Conservation (phyloP, 192 early-diverging fungal genomes). For the Umbelopsis sp. region DNA sequence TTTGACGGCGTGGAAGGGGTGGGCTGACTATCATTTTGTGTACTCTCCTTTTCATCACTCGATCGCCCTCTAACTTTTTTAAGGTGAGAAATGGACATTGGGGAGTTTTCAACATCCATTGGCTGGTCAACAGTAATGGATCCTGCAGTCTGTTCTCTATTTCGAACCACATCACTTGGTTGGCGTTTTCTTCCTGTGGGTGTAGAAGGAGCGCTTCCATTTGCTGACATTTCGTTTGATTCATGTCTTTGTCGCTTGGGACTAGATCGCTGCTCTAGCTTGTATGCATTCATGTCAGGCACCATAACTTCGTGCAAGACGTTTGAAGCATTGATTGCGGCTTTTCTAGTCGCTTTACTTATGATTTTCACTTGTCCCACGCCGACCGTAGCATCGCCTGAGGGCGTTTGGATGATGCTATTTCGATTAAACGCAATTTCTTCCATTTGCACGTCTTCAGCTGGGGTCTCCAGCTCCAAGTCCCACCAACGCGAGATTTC, state of each 20-base stretch:
- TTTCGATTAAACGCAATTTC: slow-evolving; percentile 10
- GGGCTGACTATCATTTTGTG: background rate
- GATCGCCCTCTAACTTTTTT: background rate
- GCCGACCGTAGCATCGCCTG: background rate
- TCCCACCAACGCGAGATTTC: slow-evolving; percentile 48
- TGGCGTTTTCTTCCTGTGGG: background rate
- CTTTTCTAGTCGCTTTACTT: slow-evolving; percentile 45
- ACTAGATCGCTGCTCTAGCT: slow-evolving; percentile 43
- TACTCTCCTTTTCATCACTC: background rate
- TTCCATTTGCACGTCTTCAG: background rate
- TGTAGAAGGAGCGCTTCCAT: background rate
- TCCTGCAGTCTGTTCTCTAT: background rate
- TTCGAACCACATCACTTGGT: background rate
- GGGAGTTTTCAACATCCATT: background rate
- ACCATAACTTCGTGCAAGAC: slow-evolving; percentile 51
- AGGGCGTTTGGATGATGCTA: slow-evolving; percentile 19
- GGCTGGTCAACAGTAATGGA: background rate
- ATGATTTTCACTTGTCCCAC: slow-evolving; percentile 28
- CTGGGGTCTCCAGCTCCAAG: slow-evolving; percentile 21
- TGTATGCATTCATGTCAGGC: slow-evolving; percentile 56
- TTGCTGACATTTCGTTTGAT: background rate
- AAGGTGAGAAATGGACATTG: no score
- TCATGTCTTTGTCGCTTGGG: slow-evolving; percentile 14
- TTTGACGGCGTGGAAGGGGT: background rate
- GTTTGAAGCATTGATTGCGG: slow-evolving; percentile 51